phyloP scores from a whole-genome alignment of 2,329 filamentous ascomycete species.

The Penicillium rolfsii region DNA sequence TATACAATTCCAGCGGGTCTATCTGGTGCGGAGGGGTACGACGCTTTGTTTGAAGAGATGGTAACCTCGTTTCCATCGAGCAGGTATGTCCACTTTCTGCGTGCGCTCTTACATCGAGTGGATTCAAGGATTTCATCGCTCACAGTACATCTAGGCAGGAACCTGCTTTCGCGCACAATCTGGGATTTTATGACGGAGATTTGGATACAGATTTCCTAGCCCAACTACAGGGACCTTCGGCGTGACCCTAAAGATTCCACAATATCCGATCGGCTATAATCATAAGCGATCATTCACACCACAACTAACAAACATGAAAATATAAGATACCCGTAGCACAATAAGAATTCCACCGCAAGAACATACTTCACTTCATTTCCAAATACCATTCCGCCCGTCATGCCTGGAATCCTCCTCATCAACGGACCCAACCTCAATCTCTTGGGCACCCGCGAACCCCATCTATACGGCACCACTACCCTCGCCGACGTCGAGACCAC shows the following conservation, averaged over 20 bases:
- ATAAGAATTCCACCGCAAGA: background rate
- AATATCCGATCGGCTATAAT: slow-evolving; percentile 9
- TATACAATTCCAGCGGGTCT: background rate
- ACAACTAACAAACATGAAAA: background rate
- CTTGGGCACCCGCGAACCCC: slow-evolving; percentile 70
- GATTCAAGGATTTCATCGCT: background rate
- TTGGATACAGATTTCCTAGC: slow-evolving; percentile 28
- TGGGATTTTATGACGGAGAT: slow-evolving; percentile 29
- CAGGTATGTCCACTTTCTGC: slow-evolving; percentile 13
- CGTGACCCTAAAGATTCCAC: background rate
- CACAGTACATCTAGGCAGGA: slow-evolving; percentile 15
- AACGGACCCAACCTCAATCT: slow-evolving; percentile 79
- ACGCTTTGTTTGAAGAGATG: slow-evolving; percentile 29
- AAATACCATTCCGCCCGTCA: background rate
- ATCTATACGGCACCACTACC: slow-evolving; percentile 70
- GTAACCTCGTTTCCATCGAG: slow-evolving; percentile 22
- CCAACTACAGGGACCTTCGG: slow-evolving; percentile 20
- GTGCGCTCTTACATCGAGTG: background rate
- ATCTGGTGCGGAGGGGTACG: slow-evolving; percentile 18
- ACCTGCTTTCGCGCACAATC: slow-evolving; percentile 27
- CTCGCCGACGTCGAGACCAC: slow-evolving; percentile 61
- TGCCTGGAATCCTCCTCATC: slow-evolving; percentile 59
- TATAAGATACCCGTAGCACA: slow-evolving; percentile 1
- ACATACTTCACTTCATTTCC: background rate
- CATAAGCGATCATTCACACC: slow-evolving; percentile 4